phyloP scores from a whole-genome alignment of 495 filamentous ascomycete species.

The Aspergillus homomorphus region DNA sequence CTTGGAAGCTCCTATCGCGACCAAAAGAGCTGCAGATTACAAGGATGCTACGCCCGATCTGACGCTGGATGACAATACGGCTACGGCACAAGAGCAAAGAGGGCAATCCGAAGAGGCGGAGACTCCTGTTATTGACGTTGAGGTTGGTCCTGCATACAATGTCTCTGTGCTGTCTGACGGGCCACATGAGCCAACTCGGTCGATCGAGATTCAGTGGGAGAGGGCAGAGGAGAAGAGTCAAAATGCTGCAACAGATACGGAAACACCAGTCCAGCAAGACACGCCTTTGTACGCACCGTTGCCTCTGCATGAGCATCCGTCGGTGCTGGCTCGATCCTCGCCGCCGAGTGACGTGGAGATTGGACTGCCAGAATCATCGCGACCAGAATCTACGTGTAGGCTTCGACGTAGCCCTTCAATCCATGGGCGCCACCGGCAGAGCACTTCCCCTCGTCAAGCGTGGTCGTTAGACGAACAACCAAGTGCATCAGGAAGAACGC shows the following conservation, averaged over 20 bases:
- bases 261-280: slow-evolving; percentile 10
- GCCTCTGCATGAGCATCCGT: slow-evolving; percentile 46
- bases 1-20: slow-evolving; percentile 45
- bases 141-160: slow-evolving; percentile 8
- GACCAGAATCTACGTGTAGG: slow-evolving; percentile 24
- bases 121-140: slow-evolving; percentile 7
- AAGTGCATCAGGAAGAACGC: slow-evolving; percentile 17
- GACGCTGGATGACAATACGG: slow-evolving; percentile 9
- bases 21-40: slow-evolving; percentile 19
- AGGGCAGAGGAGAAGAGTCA: slow-evolving; percentile 1
- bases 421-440: slow-evolving; percentile 32
- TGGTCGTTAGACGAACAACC: slow-evolving; percentile 36
- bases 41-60: slow-evolving; percentile 9
- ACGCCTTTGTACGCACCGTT: slow-evolving; percentile 19
- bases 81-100: slow-evolving; percentile 11
- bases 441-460: slow-evolving; percentile 14
- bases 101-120: slow-evolving; percentile 10
- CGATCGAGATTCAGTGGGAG: slow-evolving; percentile 8
- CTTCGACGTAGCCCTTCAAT: slow-evolving; percentile 39
- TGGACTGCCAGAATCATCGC: not conserved
- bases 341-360: slow-evolving; percentile 31
- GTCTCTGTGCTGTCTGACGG: slow-evolving; percentile 16
- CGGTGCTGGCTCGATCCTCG: slow-evolving; percentile 52
- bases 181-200: not conserved
- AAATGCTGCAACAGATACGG: slow-evolving; percentile 6